A percentile compares a stretch with the other conserved stretches of the same genome.
Evolutionary conservation across 495 filamentous ascomycete species (phyloP).

Genomic region (Talaromyces trachyspermus): DNA sequence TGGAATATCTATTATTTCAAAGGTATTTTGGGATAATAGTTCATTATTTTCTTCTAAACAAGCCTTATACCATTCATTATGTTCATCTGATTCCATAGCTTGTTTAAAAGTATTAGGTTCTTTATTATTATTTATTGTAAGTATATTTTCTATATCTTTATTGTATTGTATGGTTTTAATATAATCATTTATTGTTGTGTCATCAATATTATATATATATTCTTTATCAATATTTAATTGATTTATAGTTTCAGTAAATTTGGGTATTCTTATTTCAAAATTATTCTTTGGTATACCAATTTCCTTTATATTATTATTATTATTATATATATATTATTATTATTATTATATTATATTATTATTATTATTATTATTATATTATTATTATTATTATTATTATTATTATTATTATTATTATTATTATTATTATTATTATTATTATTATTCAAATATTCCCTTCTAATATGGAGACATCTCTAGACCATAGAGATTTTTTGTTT

Average conservation of each 20-base stretch:
- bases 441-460: background rate
- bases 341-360: background rate
- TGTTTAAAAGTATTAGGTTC: slow-evolving; percentile 3
- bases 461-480: background rate
- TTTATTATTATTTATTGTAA: slow-evolving; percentile 4
- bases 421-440: background rate
- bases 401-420: background rate
- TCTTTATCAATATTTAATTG: slow-evolving; percentile 5
- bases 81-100: background rate
- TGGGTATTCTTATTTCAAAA: background rate
- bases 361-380: background rate
- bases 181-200: background rate
- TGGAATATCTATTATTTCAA: slow-evolving; percentile 1
- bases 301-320: background rate
- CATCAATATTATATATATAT: background rate
- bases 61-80: background rate
- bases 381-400: background rate
- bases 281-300: background rate
- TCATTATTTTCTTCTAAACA: slow-evolving; percentile 4
- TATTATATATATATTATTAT: background rate
- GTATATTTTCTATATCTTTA: background rate
- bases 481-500: background rate
- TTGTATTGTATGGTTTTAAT: background rate
- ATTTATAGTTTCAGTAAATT: background rate
- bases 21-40: background rate